Evolutionary conservation across 495 filamentous ascomycete species (phyloP).

Genomic region (Emericellopsis terricola): DNA sequence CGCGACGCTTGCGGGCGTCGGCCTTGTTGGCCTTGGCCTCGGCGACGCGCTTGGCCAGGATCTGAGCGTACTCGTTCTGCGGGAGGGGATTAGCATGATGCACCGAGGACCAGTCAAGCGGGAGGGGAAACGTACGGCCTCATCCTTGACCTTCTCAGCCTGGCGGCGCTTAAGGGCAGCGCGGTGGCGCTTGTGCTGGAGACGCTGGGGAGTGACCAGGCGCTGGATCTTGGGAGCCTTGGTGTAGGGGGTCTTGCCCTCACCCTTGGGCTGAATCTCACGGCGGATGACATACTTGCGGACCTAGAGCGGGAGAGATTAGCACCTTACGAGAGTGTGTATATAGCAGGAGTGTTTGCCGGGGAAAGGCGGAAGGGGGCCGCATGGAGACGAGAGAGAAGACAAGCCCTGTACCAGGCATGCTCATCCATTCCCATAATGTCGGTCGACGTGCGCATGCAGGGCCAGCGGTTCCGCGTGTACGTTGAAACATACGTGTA

Average conservation of each 20-base stretch:
- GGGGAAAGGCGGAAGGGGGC: too few species aligned
- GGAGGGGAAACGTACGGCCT: conserved; percentile 58
- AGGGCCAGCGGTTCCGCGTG: too few species aligned
- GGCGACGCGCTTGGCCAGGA: conserved; percentile 85
- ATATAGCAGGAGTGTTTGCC: too few species aligned
- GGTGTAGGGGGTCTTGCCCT: conserved; percentile 95
- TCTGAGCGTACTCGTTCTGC: conserved; percentile 79
- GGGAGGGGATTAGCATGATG: conserved; percentile 14
- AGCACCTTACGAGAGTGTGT: not conserved
- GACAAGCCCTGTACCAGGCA: too few species aligned
- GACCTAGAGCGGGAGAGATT: conserved; percentile 34
- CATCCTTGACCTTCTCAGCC: conserved; percentile 87
- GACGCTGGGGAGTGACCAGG: conserved; percentile 96
- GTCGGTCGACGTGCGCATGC: too few species aligned
- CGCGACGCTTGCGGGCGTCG: conserved; percentile 86
- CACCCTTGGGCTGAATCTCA: conserved; percentile 83
- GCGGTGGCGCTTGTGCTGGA: conserved; percentile 97
- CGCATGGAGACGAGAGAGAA: too few species aligned
- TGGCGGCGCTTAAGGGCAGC: conserved; percentile 94
- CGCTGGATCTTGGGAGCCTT: conserved; percentile 99
- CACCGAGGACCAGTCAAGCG: not conserved
- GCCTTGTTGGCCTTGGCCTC: conserved; percentile 85
- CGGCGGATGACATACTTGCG: conserved; percentile 99
- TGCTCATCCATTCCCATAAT: too few species aligned
- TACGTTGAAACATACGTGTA: too few species aligned